Percentiles rank a stretch among this genome's conserved stretches.
Conservation (phyloP, 495 filamentous ascomycete genomes). For the Bathelium albidoporum region DNA sequence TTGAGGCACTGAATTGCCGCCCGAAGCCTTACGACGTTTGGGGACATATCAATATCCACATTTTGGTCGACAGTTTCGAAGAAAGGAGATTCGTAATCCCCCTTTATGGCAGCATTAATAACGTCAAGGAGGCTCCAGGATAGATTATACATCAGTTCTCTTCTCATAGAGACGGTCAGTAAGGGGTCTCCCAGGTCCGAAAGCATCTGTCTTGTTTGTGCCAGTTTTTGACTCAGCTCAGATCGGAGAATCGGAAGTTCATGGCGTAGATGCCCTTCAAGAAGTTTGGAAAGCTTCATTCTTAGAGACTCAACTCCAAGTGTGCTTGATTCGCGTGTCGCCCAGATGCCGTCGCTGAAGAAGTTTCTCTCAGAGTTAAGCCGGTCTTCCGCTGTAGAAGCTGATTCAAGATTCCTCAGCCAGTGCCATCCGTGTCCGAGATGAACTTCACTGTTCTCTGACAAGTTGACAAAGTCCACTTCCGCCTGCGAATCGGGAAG, state of each 20-base stretch:
- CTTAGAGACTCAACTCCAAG: slow-evolving; percentile 45
- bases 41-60: slow-evolving; percentile 22
- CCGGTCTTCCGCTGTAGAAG: slow-evolving; percentile 19
- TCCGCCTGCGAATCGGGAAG: slow-evolving; percentile 19
- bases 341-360: slow-evolving; percentile 41
- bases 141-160: slow-evolving; percentile 40
- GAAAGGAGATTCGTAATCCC: slow-evolving; percentile 47
- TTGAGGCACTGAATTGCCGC: slow-evolving; percentile 50
- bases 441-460: slow-evolving; percentile 14
- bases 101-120: slow-evolving; percentile 42
- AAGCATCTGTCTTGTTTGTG: slow-evolving; percentile 29
- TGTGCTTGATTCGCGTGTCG: slow-evolving; percentile 24
- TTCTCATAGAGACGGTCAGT: slow-evolving; percentile 38
- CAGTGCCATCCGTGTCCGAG: slow-evolving; percentile 27
- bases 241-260: slow-evolving; percentile 44
- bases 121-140: slow-evolving; percentile 42
- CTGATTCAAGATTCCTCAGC: slow-evolving; percentile 18
- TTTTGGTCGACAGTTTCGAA: slow-evolving; percentile 36
- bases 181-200: slow-evolving; percentile 40
- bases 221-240: slow-evolving; percentile 41
- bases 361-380: slow-evolving; percentile 33
- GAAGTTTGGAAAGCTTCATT: slow-evolving; percentile 42
- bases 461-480: slow-evolving; percentile 14
- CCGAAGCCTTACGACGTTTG: slow-evolving; percentile 43
- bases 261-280: slow-evolving; percentile 43